phyloP scores from a whole-genome alignment of 805 yeast species.

The Diddensiella caesifluorescens region DNA sequence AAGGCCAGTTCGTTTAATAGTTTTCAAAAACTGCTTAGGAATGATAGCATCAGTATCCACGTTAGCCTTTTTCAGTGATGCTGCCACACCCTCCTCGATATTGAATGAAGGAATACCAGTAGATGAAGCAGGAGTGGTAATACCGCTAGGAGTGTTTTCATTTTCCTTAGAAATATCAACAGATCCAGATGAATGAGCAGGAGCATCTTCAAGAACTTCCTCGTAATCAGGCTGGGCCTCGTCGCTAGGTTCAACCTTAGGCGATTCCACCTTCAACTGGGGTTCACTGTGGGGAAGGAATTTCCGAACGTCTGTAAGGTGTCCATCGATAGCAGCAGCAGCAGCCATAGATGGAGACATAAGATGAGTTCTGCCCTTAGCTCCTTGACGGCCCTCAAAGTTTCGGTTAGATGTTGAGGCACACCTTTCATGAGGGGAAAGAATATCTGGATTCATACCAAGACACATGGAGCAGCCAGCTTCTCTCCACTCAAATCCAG shows the following conservation, averaged over 20 bases:
- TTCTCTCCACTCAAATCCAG: constrained; percentile 98
- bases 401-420: constrained; percentile 98
- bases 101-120: constrained; percentile 71
- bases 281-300: constrained; percentile 40
- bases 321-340: constrained; percentile 92
- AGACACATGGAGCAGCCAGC: constrained; percentile 99
- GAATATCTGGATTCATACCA: constrained; percentile 98
- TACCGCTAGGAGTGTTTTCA: constrained; percentile 16
- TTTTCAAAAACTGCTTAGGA: constrained; percentile 96
- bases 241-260: constrained; percentile 27
- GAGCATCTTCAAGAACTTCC: constrained; percentile 40
- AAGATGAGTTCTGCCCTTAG: constrained; percentile 88
- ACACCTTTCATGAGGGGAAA: constrained; percentile 93
- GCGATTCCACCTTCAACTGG: constrained; percentile 33
- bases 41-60: constrained; percentile 98
- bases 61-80: constrained; percentile 90
- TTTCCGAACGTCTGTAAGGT: constrained; percentile 84
- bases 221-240: constrained; percentile 39
- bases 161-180: constrained; percentile 25
- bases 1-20: constrained; percentile 95
- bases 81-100: constrained; percentile 78
- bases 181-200: constrained; percentile 59
- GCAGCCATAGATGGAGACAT: constrained; percentile 99
- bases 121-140: constrained; percentile 31
- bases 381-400: constrained; percentile 99